phyloP scores from a whole-genome alignment of 2,329 filamentous ascomycete species.

The Aspergillus hiratsukae region DNA sequence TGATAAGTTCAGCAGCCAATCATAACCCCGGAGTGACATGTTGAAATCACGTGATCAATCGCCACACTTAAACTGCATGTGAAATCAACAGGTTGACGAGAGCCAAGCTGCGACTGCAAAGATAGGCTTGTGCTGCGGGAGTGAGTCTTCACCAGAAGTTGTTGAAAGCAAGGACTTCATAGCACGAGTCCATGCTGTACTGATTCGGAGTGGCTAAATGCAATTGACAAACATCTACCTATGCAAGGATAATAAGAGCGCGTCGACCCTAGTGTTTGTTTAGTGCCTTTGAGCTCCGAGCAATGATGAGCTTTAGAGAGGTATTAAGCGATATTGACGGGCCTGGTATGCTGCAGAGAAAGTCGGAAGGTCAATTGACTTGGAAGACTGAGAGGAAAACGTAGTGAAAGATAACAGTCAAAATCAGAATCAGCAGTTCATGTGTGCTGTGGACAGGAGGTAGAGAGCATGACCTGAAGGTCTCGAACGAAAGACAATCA shows the following conservation, averaged over 20 bases:
- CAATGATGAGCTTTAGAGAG: background rate
- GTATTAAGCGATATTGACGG: background rate
- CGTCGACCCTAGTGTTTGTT: background rate
- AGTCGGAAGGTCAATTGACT: no score
- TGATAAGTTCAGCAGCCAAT: slow-evolving; percentile 1
- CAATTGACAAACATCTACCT: no score
- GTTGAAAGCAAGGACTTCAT: background rate
- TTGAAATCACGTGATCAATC: background rate
- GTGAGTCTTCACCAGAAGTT: background rate
- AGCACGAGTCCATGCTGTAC: background rate
- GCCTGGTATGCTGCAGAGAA: no score
- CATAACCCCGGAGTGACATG: slow-evolving; percentile 9
- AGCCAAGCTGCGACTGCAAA: background rate
- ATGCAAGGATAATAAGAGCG: no score
- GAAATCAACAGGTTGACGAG: background rate
- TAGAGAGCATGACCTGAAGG: no score
- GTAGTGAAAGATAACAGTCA: no score
- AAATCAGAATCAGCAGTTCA: no score
- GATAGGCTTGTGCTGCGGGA: background rate
- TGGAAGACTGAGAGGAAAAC: no score
- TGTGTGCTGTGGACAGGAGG: no score
- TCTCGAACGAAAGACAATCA: no score
- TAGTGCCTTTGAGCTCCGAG: no score
- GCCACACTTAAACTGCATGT: background rate
- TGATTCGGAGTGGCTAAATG: background rate